These are phyloP conservation scores for Abrus precatorius DNA, from an alignment of 306 rosid species.

Conservation along the genomic window DNA sequence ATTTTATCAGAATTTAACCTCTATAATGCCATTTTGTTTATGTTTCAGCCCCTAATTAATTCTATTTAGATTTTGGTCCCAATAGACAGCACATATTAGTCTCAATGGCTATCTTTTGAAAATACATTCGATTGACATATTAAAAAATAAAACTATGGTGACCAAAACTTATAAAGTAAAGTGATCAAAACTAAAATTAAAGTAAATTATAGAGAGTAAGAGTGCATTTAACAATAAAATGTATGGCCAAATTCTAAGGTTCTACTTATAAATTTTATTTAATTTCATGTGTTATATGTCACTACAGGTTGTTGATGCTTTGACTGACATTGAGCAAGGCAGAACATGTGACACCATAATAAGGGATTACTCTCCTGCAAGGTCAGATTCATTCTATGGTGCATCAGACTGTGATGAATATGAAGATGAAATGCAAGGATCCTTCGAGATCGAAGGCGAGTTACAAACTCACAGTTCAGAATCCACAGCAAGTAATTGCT, in stretches of 20 bases:
- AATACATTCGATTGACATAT: too few relatives aligned
- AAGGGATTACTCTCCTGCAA: slow-evolving; percentile 57
- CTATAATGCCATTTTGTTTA: too few relatives aligned
- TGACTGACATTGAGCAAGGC: slow-evolving; percentile 56
- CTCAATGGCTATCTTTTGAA: too few relatives aligned
- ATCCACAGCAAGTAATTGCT: background rate
- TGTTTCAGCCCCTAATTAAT: too few relatives aligned
- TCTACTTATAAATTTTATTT: background rate
- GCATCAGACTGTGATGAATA: slow-evolving; percentile 45
- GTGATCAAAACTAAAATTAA: too few relatives aligned
- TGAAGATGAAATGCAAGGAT: slow-evolving; percentile 37
- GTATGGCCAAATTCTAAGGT: slow-evolving; percentile 4
- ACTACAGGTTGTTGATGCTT: slow-evolving; percentile 67
- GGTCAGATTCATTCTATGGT: slow-evolving; percentile 58
- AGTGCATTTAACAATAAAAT: too few relatives aligned
- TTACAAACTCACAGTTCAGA: slow-evolving; percentile 31
- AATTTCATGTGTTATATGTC: background rate
- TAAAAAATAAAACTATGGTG: too few relatives aligned
- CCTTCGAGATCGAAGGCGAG: slow-evolving; percentile 41
- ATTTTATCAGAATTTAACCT: too few relatives aligned
- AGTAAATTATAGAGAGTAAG: too few relatives aligned
- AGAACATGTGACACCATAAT: slow-evolving; percentile 43
- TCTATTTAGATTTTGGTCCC: too few relatives aligned
- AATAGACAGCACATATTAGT: too few relatives aligned
- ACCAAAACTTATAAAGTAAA: too few relatives aligned